A percentile compares a stretch with the other conserved stretches of the same genome.
Evolutionary conservation across 495 filamentous ascomycete genomes (phyloP).

Genomic region (Penicillium psychrofluorescens): DNA sequence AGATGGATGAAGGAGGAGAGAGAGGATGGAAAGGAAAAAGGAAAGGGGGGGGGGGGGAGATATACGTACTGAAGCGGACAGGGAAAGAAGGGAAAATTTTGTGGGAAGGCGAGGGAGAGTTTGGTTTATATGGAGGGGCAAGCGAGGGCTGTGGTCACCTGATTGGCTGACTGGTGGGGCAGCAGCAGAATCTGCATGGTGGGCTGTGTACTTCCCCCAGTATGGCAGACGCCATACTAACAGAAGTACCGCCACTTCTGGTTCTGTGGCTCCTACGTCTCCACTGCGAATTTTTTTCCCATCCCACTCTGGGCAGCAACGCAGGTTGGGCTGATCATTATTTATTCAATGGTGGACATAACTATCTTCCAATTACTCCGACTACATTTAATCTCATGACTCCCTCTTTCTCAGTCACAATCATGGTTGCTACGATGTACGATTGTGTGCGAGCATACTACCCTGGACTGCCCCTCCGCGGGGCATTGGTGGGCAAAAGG

Average conservation of each 20-base stretch:
- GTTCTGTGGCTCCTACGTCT: slow-evolving; percentile 25
- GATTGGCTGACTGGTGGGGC: slow-evolving; percentile 27
- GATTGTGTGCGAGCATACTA: no score
- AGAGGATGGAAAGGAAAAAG: slow-evolving; percentile 7
- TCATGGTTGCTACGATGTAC: no score
- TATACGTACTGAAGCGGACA: slow-evolving; percentile 47
- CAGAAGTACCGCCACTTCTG: not conserved
- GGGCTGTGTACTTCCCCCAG: slow-evolving; percentile 11
- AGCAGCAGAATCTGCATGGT: slow-evolving; percentile 34
- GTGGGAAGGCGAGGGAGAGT: slow-evolving; percentile 20
- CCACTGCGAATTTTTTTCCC: slow-evolving; percentile 25
- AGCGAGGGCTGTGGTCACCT: slow-evolving; percentile 16
- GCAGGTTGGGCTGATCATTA: slow-evolving; percentile 22
- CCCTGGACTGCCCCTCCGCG: no score
- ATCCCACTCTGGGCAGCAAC: slow-evolving; percentile 36
- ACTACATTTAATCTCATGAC: no score
- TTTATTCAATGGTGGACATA: no score
- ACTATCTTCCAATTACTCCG: no score
- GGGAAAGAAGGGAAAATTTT: slow-evolving; percentile 34
- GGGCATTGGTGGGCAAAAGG: no score
- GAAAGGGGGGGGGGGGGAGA: slow-evolving; percentile 21
- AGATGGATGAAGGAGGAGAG: slow-evolving; percentile 22
- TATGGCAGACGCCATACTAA: not conserved
- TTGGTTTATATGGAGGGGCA: not conserved
- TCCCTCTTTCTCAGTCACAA: no score